Percentiles rank a stretch among this genome's conserved stretches.
These are phyloP conservation scores for Blastocrithidia nonstop DNA, from an alignment of 208 protist genomes.

Conservation along the genomic window DNA sequence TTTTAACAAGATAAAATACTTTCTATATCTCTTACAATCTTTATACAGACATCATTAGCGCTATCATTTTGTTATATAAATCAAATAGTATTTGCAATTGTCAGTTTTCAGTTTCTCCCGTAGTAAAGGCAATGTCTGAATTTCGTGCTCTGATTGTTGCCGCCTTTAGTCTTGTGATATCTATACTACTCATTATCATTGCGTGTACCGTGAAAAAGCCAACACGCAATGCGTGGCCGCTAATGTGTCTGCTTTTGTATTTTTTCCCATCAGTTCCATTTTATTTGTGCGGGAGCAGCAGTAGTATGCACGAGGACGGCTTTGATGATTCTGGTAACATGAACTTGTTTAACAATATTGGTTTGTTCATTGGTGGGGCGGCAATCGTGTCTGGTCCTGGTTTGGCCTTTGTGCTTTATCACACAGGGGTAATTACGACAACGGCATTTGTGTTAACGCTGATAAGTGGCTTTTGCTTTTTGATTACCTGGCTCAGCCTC, in stretches of 20 bases:
- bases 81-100: too few relatives aligned
- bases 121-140: constrained; percentile 23
- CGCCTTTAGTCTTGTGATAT: constrained; percentile 33
- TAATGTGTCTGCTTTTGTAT: constrained; percentile 35
- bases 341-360: constrained; percentile 18
- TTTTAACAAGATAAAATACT: neutral
- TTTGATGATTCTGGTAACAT: constrained; percentile 6
- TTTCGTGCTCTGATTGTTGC: constrained; percentile 29
- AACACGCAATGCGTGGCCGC: constrained; percentile 44
- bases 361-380: constrained; percentile 49
- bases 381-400: constrained; percentile 35
- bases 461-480: constrained; percentile 13
- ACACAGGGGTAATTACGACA: constrained; percentile 24
- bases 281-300: constrained; percentile 23
- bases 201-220: constrained; percentile 24
- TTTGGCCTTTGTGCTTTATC: constrained; percentile 37
- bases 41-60: too few relatives aligned
- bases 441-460: constrained; percentile 27
- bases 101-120: too few relatives aligned
- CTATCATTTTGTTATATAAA: too few relatives aligned
- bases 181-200: constrained; percentile 36
- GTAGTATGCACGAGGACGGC: constrained; percentile 4
- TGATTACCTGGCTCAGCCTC: neutral
- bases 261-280: constrained; percentile 38
- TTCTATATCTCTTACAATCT: constrained; percentile 5